Base-by-base conservation (phyloP, 306 rosid species). In the Begonia fuchsioides region DNA sequence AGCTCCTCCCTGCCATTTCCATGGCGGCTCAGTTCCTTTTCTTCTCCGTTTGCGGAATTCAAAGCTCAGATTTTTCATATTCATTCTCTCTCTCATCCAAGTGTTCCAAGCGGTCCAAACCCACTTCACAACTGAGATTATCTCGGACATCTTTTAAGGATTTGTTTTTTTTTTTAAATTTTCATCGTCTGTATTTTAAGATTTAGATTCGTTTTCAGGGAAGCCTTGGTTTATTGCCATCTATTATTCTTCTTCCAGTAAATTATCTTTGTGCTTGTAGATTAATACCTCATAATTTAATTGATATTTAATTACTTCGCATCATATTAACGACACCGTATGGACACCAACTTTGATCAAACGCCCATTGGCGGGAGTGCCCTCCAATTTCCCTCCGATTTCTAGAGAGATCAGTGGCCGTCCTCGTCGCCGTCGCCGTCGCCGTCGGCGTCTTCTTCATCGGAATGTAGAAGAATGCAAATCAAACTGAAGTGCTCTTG, bases 31-130 rank as follows among this genome's bases (percentile, higher is more conserved):
- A 4, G 35, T 26, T 26, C 35, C 7, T 5, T 26, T 5, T 26
- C 35, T 5, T 26, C 35, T 2, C 35, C 5, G 35, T 26, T 26
- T 26, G 35, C 35, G 7, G 35, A 26, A 26, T 26, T 26, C 35
- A 26, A 26, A 26, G 35, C 35, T 26, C 35, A 26, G 8, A 26
- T 26, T 26, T 26, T 26, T 26, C 7, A 8, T 60, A 53, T 59
- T 44, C 76, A 59, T 11, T 55, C 49, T 50, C 75, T 74, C 60
- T 71, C 80, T 39, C 77, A 17, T 52, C 20, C 68, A 53, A 39
- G 71, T 32, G 75, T 72, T 58, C 82, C 92, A 5, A 68, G 73
- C 51, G 92, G 92, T 63, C 86, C 92, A 63, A 72, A 81, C 53
- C 86, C 82, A 53, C 85, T 81, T 77, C 92, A 81, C 68, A 77